Conservation (phyloP, 768 basidiomycete species). For the Podaxis sp. region DNA sequence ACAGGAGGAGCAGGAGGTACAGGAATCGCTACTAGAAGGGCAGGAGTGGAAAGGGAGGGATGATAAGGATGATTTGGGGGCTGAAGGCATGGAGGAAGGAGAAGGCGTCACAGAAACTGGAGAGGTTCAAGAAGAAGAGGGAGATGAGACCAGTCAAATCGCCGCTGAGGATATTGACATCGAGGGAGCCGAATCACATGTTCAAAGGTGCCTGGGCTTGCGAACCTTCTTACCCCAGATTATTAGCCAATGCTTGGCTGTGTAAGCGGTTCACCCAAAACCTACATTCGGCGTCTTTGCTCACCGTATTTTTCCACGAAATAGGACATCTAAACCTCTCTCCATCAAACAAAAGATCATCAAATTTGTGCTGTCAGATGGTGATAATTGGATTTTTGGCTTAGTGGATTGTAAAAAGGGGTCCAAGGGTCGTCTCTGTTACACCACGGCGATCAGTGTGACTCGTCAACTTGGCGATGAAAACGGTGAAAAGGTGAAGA, state of each 20-base stretch:
- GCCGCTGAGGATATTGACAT: neutral
- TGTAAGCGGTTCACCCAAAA: neutral
- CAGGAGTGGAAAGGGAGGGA: no score
- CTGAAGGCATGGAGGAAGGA: neutral
- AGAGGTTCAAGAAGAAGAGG: neutral
- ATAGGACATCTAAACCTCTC: neutral
- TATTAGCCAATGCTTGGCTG: neutral
- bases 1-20: no score
- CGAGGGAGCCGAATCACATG: neutral
- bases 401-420: neutral
- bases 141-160: neutral
- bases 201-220: neutral
- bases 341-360: neutral
- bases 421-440: neutral
- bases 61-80: neutral
- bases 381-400: neutral
- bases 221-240: neutral
- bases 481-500: neutral
- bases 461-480: neutral
- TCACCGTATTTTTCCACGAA: neutral
- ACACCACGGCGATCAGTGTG: neutral
- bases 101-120: neutral
- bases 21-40: no score
- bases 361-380: conserved; percentile 1
- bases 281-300: neutral